Evolutionary conservation across 495 filamentous ascomycete species (phyloP).

Genomic region (Penicillium macrosclerotiorum): DNA sequence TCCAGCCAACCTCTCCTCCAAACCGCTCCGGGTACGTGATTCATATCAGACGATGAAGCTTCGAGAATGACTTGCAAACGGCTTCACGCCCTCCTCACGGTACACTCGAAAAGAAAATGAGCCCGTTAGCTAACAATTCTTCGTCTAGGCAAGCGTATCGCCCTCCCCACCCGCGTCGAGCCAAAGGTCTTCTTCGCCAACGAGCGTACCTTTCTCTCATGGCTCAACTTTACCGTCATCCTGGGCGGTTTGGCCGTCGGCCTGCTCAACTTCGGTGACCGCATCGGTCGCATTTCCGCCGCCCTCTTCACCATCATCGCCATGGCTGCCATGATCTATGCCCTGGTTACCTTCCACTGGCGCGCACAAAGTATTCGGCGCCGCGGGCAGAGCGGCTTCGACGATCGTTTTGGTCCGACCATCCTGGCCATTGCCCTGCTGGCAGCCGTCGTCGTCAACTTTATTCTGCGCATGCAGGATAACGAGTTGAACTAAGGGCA

Average conservation of each 20-base stretch:
- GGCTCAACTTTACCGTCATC: conserved; percentile 99
- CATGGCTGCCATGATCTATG: conserved; percentile 94
- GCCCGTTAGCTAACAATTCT: not conserved
- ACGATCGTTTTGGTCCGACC: conserved; percentile 91
- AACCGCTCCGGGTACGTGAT: conserved; percentile 62
- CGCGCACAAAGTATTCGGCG: conserved; percentile 86
- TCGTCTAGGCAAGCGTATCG: conserved; percentile 85
- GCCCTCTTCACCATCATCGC: conserved; percentile 92
- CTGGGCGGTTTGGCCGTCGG: conserved; percentile 93
- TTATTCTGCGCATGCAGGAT: conserved; percentile 77
- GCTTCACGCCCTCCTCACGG: not conserved
- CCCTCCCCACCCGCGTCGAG: conserved; percentile 95
- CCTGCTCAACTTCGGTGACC: conserved; percentile 97
- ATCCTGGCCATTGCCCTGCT: conserved; percentile 81
- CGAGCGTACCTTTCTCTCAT: conserved; percentile 97
- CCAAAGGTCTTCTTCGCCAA: conserved; percentile 99
- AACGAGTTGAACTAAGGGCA: conserved; percentile 19
- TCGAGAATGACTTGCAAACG: not conserved
- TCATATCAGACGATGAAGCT: no score
- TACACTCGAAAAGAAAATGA: not conserved
- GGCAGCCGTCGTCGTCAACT: conserved; percentile 88
- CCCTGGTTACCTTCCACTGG: conserved; percentile 95
- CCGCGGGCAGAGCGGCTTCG: conserved; percentile 91
- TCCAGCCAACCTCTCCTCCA: conserved; percentile 95
- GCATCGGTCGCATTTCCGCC: conserved; percentile 85